These are phyloP conservation scores for Hymenoscyphus fraxineus DNA, from an alignment of 2,329 filamentous ascomycete genomes.

Conservation along the genomic window DNA sequence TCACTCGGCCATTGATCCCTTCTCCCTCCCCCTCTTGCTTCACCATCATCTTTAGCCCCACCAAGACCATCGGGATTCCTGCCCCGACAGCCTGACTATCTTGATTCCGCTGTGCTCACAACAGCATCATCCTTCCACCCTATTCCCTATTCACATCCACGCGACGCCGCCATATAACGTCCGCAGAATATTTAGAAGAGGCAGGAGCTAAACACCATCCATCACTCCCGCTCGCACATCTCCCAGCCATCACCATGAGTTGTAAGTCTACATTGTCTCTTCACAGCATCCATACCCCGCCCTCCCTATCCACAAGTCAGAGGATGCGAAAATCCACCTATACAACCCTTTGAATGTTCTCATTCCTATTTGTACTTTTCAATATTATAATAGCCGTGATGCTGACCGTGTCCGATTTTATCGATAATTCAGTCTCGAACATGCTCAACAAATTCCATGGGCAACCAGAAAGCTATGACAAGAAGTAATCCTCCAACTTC, in stretches of 20 bases:
- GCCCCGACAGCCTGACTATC: not conserved
- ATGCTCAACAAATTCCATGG: slow-evolving; percentile 96
- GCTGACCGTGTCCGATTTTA: slow-evolving; percentile 14
- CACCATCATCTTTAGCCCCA: slow-evolving; percentile 1
- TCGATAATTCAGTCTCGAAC: slow-evolving; percentile 59
- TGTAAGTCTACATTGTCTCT: slow-evolving; percentile 28
- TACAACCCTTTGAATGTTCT: slow-evolving; percentile 3
- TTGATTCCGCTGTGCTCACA: not conserved
- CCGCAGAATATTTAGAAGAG: slow-evolving; percentile 1
- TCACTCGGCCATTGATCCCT: not conserved
- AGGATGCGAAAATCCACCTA: slow-evolving; percentile 11
- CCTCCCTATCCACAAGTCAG: slow-evolving; percentile 10
- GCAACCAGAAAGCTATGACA: slow-evolving; percentile 97
- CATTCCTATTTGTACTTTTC: slow-evolving; percentile 11
- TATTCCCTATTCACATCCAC: not conserved
- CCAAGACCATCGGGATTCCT: not conserved
- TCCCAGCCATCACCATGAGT: slow-evolving; percentile 32
- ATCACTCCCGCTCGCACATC: not conserved
- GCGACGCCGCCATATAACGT: not conserved
- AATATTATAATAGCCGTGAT: slow-evolving; percentile 9
- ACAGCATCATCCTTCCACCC: not conserved
- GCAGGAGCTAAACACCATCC: slow-evolving; percentile 1
- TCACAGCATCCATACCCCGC: slow-evolving; percentile 7
- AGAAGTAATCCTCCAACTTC: slow-evolving; percentile 63
- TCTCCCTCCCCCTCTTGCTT: not conserved